Base-by-base conservation (phyloP, 2,329 filamentous ascomycete species). In the Colletotrichum cordylinicola region DNA sequence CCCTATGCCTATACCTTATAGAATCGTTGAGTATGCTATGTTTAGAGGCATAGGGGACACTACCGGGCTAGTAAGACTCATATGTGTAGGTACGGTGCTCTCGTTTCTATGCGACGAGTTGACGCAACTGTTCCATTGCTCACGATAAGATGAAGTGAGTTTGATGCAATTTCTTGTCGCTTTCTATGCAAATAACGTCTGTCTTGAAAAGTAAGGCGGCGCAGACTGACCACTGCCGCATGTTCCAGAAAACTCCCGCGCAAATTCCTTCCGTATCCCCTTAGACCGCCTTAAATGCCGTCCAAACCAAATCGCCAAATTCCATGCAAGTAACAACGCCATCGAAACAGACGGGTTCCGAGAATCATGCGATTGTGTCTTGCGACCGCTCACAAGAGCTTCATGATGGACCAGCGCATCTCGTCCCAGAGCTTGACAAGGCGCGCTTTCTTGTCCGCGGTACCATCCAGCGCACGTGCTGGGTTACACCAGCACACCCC, bases 71-170 rank as follows among this genome's bases (percentile, higher is more conserved):
- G 24, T 5, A 27, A 27, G 24, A 27, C 24, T 27, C 24, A 27
- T 27, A 27, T 5, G 1, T 5, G 6, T 43, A 43, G 9, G 0
- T 43, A 3, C 10, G n/a, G 8, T 6, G 18, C 18, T 43, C 0
- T n/a, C 39, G 2, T 43, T 5, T 43, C 39, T 43, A 12, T 43
- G 39, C 39, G 5, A 43, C 39, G 3, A 43, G 2, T n/a, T 43
- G 39, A 43, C 39, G 39, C 5, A 43, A 43, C 9, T 43, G 39
- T 18, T 43, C 10, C 5, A 43, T 16, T n/a, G 39, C 39, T 43
- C 39, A 43, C 18, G 10, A n/a, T 43, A 9, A 10, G n/a, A 43
- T 43, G 39, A 43, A 43, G 4, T 43, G 39, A 43, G 39, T 43
- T 43, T 43, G 39, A 43, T 43, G 39, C 18, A 1, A 43, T 6